These are phyloP conservation scores for Omphalea diandra DNA, from an alignment of 441 rosid genomes.

Conservation along the genomic window DNA sequence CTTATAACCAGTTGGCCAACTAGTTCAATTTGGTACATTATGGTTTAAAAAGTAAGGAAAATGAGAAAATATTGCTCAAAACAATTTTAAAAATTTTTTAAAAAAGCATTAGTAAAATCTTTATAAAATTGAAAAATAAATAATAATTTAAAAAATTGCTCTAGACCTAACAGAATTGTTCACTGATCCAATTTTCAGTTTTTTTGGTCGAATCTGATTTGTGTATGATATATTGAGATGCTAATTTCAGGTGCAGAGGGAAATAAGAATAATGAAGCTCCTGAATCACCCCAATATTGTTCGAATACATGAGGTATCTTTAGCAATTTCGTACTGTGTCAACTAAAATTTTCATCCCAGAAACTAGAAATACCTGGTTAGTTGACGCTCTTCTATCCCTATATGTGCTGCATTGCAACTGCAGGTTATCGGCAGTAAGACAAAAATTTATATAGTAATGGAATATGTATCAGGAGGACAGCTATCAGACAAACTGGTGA, in stretches of 20 bases:
- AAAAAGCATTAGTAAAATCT: too few relatives aligned
- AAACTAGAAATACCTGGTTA: not conserved
- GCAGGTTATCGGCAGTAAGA: conserved; percentile 84
- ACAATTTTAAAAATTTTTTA: too few relatives aligned
- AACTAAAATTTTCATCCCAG: conserved; percentile 5
- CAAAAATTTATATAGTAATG: conserved; percentile 84
- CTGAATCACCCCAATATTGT: conserved; percentile 81
- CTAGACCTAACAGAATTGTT: too few relatives aligned
- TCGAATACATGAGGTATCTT: conserved; percentile 70
- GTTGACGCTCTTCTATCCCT: not conserved
- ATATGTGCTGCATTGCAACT: conserved; percentile 1
- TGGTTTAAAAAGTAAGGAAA: too few relatives aligned
- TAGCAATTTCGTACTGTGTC: not conserved
- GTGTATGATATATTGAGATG: conserved; percentile 17
- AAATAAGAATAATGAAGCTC: conserved; percentile 87
- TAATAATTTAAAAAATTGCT: too few relatives aligned
- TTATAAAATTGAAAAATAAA: too few relatives aligned
- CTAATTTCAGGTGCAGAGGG: conserved; percentile 61
- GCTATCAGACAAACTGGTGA: conserved; percentile 80
- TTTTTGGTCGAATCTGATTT: too few relatives aligned
- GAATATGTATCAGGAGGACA: conserved; percentile 86
- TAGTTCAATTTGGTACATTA: too few relatives aligned
- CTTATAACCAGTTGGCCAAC: too few relatives aligned
- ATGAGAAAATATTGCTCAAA: too few relatives aligned
- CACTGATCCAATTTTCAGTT: too few relatives aligned